phyloP scores from a whole-genome alignment of 75 land plant genomes.

The Gnetum montanum region DNA sequence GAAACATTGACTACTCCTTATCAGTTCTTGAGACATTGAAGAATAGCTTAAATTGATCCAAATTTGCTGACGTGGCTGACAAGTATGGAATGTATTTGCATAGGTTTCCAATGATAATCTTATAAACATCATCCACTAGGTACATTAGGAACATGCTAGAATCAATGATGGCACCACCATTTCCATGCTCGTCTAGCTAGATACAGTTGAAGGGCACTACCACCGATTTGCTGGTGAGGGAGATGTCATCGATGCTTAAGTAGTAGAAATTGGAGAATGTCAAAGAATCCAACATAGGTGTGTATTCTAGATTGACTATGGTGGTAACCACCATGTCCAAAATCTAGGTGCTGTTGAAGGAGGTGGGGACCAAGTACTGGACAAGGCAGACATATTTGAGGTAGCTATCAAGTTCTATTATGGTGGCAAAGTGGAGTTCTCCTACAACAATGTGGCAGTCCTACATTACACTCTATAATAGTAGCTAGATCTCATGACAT shows the following conservation, averaged over 20 bases:
- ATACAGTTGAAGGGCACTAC: slow-evolving; percentile 21
- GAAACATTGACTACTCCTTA: neutral
- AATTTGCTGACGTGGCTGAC: neutral
- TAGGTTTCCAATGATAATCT: slow-evolving; percentile 28
- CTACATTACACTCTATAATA: too few species aligned
- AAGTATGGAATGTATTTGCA: neutral
- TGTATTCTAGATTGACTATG: neutral
- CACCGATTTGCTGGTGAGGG: slow-evolving; percentile 21
- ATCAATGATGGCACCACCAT: slow-evolving; percentile 40
- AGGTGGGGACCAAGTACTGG: slow-evolving; percentile 28
- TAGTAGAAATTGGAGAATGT: slow-evolving; percentile 19
- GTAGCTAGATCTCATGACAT: too few species aligned
- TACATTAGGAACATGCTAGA: slow-evolving; percentile 54
- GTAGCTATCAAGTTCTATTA: too few species aligned
- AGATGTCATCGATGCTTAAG: slow-evolving; percentile 15
- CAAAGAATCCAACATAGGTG: neutral
- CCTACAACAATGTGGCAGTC: too few species aligned
- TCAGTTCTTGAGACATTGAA: slow-evolving; percentile 34
- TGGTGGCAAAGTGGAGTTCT: too few species aligned
- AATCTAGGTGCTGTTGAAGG: slow-evolving; percentile 25
- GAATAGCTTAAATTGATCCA: slow-evolving; percentile 41
- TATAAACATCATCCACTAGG: slow-evolving; percentile 24
- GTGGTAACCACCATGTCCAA: slow-evolving; percentile 20
- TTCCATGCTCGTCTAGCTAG: slow-evolving; percentile 17
- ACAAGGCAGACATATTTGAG: too few species aligned